Base-by-base conservation (phyloP, 108 stramenopile species). In the Asterionellopsis glacialis region DNA sequence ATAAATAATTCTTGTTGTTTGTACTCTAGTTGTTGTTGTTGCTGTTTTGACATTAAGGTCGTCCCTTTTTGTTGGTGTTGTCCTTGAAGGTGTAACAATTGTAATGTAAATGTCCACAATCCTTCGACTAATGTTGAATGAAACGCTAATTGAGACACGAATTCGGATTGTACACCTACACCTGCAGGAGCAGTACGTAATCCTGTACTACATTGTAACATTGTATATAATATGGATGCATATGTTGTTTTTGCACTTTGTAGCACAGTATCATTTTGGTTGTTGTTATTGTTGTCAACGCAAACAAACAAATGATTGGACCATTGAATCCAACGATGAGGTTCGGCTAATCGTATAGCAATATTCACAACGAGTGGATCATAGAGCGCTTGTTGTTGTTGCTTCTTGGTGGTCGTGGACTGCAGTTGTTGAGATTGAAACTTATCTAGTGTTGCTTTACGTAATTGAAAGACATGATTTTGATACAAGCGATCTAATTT, bases 401-500 rank as follows among this genome's bases (percentile, higher is more conserved):
- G 57, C 33, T 33, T 5, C 21, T 58, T 64, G 53, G 11, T 50
- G 22, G 13, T 15, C 1, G 57, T 45, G 39, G 25, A n/a, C 11
- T 22, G 22, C n/a, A n/a, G n/a, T n/a, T n/a, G n/a, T n/a, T n/a
- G n/a, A n/a, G n/a, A n/a, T 22, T 60, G 59, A 51, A 15, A 51
- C 41, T 23, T 67, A 50, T 23, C 52, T 2, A 33, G n/a, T 0
- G 41, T 53, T 16, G 41, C 51, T 47, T 67, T 82, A 47, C 56
- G 67, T 23, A 41, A 44, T 45, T 45, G 62, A 18, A 72, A 67
- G 44, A 59, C 55, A 14, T 59, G 45, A 11, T 71, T 68, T 57
- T 75, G 74, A 79, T 76, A 87, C 39, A 83, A 13, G n/a, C 51
- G 45, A 33, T 87, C 85, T 28, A 87, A 63, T 61, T 79, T 87